Base-by-base conservation (phyloP, 257 asterid genomes). In the Jacaranda mimosifolia region DNA sequence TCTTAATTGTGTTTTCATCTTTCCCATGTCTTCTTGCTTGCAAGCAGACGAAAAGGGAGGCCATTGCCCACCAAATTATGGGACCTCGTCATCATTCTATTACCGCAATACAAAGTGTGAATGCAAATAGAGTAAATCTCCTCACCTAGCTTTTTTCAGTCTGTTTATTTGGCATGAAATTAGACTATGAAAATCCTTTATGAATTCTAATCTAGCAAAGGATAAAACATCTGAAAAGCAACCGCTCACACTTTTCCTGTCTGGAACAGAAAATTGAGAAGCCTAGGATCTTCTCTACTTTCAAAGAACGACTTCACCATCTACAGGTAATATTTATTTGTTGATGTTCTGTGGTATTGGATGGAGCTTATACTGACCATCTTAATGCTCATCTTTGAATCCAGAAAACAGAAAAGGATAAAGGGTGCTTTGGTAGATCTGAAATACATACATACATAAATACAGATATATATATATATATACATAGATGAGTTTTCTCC, bases 341-440 rank as follows among this genome's bases (percentile, higher is more conserved):
- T 43, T 84, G 59, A 32, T 81, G 73, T 73, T 74, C 13, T 51
- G 12, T 80, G 48, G 11, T 51, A 46, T 48, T 72, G 39, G 70
- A 65, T 69, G 77, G 68, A 83, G 74, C 74, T 68, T 40, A 60
- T 76, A 40, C 77, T 68, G 42, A 58, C 57, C 58, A 78, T 48
- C 76, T 49, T 68, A 79, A 49, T 79, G 74, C 65, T 77, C 80
- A 40, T 77, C 59, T 57, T 7, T 77, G 57, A 68, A 63, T 85
- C 58, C 91, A 96, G 99, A 93, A 85, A 85, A 96, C 96, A 38
- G 99, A 96, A 83, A 96, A 85, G 80, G 97, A 93, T 62, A 88
- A 92, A 69, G 97, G 93, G 80, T 90, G 96, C 92, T 96, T 96
- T 88, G 99, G 99, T 82, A 87, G 93, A 86, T 96, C 99, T 68